Evolutionary conservation across 2,329 filamentous ascomycete species (phyloP), one percentile per base, ranked within the genome.

Genomic region (Phialophora macrospora): DNA sequence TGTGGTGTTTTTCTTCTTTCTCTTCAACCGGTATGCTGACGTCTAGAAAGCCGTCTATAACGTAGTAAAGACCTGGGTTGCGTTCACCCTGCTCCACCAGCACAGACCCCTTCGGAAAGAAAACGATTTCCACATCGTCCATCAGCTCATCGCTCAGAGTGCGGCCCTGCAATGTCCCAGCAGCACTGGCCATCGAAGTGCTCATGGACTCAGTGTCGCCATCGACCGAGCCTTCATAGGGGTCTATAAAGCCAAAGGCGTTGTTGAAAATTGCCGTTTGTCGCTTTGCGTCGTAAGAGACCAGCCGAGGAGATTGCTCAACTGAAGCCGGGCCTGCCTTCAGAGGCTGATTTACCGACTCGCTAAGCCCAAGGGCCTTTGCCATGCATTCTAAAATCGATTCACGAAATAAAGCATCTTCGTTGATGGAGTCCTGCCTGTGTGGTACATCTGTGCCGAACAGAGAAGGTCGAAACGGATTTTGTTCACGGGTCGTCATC

Each of bases 11-110:
- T 12, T 70, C 66, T 55, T 73, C 80, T 54, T 86, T 83, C n/a
- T 90, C 87, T 48, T 89, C 87, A 0, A 87, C 81, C 1, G 91
- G 88, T n/a, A 96, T 89, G 67, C 92, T 93, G 51, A 98, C 93
- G 73, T 99, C 95, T 41, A 99, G 81, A 73, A 99, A 99, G 0
- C 95, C 95, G 76, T 99, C 95, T 57, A 99, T 90, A 2, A 99
- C 94, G 77, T 99, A 99, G 79, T 99, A 99, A 0, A 99, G 77
- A 0, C 95, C 95, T 0, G 95, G 95, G 72, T 96, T 97, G n/a
- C 95, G 87, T 76, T 99, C 95, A 9, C 95, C 94, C 79, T 98
- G 93, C 74, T 99, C 95, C 0, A 99, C 93, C 17, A 99, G 84
- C 0, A 99, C 90, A 1, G 95, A 94, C 2, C 91, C 93, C 76